A percentile compares a stretch with the other conserved stretches of the same genome.
Conservation (phyloP, 1,284 basidiomycete genomes). For the Testicularia cyperi region DNA sequence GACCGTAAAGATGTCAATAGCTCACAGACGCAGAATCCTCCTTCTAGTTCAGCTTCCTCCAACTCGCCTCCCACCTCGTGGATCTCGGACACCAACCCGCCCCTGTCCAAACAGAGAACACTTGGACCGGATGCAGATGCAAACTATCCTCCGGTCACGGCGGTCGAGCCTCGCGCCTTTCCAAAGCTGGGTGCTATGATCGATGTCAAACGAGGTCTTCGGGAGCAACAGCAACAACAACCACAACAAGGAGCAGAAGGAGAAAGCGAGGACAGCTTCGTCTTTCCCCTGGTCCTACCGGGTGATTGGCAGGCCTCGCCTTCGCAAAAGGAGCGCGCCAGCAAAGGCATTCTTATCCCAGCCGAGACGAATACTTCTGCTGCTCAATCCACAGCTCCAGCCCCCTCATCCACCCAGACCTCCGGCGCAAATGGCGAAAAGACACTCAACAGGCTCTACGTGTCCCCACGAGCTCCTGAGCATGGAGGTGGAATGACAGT, state of each 20-base stretch:
- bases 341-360: constrained; percentile 13
- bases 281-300: constrained; percentile 50
- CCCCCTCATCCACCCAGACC: background rate
- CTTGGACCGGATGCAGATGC: constrained; percentile 18
- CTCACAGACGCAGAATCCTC: too few relatives aligned
- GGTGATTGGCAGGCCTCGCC: constrained; percentile 45
- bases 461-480: constrained; percentile 36
- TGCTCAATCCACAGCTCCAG: background rate
- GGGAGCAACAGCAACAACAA: constrained; percentile 3
- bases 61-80: constrained; percentile 11
- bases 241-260: background rate
- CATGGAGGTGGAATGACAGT: constrained; percentile 50
- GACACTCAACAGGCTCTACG: constrained; percentile 47
- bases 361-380: background rate
- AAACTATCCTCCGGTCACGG: constrained; percentile 25
- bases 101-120: constrained; percentile 14
- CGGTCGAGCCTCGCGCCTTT: constrained; percentile 37
- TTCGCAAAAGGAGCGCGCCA: constrained; percentile 24
- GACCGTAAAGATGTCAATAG: constrained; percentile 33
- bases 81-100: constrained; percentile 31
- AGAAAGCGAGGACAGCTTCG: constrained; percentile 31
- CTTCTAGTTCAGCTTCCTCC: too few relatives aligned
- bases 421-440: background rate
- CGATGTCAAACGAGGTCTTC: constrained; percentile 1
- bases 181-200: constrained; percentile 38